Evolutionary conservation across 164 flowering plant genomes (phyloP), one percentile per base, ranked within the genome.

Genomic region (Annona cherimola): DNA sequence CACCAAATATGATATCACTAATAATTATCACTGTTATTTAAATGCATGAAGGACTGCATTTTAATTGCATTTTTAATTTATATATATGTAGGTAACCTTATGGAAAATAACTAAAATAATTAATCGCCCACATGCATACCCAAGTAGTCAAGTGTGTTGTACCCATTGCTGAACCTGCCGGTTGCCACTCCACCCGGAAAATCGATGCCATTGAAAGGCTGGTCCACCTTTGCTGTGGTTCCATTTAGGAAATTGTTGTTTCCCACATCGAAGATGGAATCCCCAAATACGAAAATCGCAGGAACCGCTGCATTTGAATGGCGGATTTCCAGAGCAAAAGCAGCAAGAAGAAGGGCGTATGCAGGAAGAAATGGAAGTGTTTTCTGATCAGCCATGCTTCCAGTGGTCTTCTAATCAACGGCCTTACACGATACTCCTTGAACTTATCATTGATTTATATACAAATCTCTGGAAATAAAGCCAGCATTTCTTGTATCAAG

Each of bases 161-260:
- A 76, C 61, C 92, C 92, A 79, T 88, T 88, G 69, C 89, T 85
- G 78, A 88, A 88, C 73, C 90, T 79, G 44, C 92, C 88, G 2
- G 92, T 86, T 2, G 92, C 74, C 65, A 2, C 69, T 0, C 62
- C 43, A 8, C 66, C 2, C 5, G 86, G 86, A 68, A 81, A 86
- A 72, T 88, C 92, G 20, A 88, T 76, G 11, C 92, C 90, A 63
- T 88, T 77, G 73, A 8, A 71, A 20, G 79, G 84, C 44, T 80
- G 75, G 54, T 88, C 71, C 0, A 89, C 87, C 71, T 69, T 83
- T 0, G 73, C 72, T 3, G 0, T 35, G 66, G 79, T 74, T 1
- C 50, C 8, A 19, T 74, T 69, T 54, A 87, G 26, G 75, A 64
- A 73, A 74, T 70, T 81, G 66, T 88, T 86, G 40, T 87, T 86